phyloP scores from a whole-genome alignment of 2,329 filamentous ascomycete genomes.

The Orbilia quercus region DNA sequence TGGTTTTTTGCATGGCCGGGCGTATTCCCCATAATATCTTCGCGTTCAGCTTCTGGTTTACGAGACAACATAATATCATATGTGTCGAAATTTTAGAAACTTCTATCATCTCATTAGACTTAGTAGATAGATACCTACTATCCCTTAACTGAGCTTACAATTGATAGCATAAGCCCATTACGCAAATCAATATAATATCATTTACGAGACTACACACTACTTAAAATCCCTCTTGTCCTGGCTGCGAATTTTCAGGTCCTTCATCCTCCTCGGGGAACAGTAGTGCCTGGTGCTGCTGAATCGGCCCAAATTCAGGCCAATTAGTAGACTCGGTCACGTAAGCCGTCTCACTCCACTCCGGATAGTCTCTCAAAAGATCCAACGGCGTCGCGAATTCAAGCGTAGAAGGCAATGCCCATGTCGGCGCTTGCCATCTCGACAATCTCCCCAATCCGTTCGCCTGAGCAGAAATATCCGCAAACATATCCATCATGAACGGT shows the following conservation, averaged over 20 bases:
- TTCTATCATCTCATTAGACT: no score
- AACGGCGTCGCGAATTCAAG: neutral
- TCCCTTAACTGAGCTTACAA: no score
- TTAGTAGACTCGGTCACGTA: neutral
- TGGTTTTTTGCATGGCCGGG: no score
- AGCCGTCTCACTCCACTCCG: slow-evolving; percentile 22
- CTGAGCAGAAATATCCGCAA: slow-evolving; percentile 26
- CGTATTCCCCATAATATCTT: no score
- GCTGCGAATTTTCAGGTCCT: neutral
- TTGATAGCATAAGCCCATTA: no score
- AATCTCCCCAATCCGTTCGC: slow-evolving; percentile 3
- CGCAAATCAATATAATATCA: no score
- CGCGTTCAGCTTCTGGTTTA: no score
- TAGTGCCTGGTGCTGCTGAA: neutral
- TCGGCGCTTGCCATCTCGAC: neutral
- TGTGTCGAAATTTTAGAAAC: no score
- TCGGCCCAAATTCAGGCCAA: slow-evolving; percentile 12
- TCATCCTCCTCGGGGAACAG: neutral
- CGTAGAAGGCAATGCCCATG: slow-evolving; percentile 6
- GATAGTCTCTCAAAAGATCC: slow-evolving; percentile 18
- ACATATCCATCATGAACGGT: slow-evolving; percentile 21
- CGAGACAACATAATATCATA: no score
- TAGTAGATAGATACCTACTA: no score
- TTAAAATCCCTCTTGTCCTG: neutral
- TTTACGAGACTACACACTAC: no score